Conservation (phyloP, 225 moss, liverwort and hornwort species). For the Polytrichum commune region DNA sequence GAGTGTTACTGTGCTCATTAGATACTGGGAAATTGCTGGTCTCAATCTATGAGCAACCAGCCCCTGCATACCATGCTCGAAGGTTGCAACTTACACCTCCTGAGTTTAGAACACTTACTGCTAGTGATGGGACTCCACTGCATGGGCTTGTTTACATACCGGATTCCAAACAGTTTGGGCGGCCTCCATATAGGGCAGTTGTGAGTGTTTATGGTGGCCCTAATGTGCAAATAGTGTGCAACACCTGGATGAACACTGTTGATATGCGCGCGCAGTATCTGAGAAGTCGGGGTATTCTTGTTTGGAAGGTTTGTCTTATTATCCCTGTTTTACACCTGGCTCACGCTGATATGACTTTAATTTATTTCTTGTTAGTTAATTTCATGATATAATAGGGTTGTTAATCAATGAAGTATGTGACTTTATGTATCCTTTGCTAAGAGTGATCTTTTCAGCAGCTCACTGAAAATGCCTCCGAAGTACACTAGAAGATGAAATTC, state of each 20-base stretch:
- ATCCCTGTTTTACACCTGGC: not conserved
- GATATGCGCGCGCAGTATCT: slow-evolving; percentile 99
- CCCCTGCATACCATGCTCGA: slow-evolving; percentile 82
- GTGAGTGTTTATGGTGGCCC: slow-evolving; percentile 99
- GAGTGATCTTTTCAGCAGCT: too few species aligned
- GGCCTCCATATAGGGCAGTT: slow-evolving; percentile 88
- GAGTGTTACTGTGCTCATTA: slow-evolving; percentile 81
- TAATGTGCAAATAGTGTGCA: slow-evolving; percentile 99
- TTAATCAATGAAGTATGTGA: too few species aligned
- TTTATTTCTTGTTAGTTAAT: slow-evolving; percentile 7
- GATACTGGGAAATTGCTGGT: slow-evolving; percentile 78
- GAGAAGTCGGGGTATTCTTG: slow-evolving; percentile 92
- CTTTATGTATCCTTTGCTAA: too few species aligned
- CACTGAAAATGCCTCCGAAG: too few species aligned
- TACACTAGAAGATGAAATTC: too few species aligned
- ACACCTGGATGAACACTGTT: slow-evolving; percentile 99
- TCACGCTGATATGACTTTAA: not conserved
- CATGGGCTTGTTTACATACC: slow-evolving; percentile 94
- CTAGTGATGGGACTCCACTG: slow-evolving; percentile 74
- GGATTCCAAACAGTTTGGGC: slow-evolving; percentile 86
- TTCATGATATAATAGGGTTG: too few species aligned
- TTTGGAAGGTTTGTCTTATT: slow-evolving; percentile 82
- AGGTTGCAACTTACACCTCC: slow-evolving; percentile 90
- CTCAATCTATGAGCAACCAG: slow-evolving; percentile 92
- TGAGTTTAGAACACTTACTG: slow-evolving; percentile 74